Conservation (phyloP, 2,329 filamentous ascomycete genomes). For the Dactylonectria macrodidyma region DNA sequence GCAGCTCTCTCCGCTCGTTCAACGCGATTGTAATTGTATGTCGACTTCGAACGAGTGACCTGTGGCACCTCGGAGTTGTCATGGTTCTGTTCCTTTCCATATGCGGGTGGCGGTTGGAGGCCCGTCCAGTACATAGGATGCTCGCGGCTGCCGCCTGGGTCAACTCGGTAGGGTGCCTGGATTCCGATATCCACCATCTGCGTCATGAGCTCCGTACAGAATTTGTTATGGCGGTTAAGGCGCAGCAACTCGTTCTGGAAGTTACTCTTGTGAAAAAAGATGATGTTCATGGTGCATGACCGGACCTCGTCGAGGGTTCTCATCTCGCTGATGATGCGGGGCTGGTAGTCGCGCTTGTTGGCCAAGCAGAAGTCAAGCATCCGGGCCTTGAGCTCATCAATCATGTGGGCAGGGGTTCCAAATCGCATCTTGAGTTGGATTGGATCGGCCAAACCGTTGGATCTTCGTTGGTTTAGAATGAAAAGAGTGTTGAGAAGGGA, state of each 20-base stretch:
- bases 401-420: conserved; percentile 86
- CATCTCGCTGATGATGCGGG: conserved; percentile 89
- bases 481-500: conserved; percentile 93
- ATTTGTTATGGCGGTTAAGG: conserved; percentile 92
- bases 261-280: conserved; percentile 98
- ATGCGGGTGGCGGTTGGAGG: conserved; percentile 53
- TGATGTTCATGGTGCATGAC: conserved; percentile 88
- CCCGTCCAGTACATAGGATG: conserved; percentile 73
- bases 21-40: background rate
- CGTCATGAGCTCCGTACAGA: conserved; percentile 91
- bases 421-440: conserved; percentile 89
- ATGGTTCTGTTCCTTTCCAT: conserved; percentile 48
- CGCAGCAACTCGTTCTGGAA: conserved; percentile 96
- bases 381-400: conserved; percentile 84
- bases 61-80: conserved; percentile 27
- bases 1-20: conserved; percentile 28
- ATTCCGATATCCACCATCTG: conserved; percentile 88
- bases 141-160: conserved; percentile 79
- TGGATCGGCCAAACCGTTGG: conserved; percentile 88
- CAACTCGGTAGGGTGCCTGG: conserved; percentile 76
- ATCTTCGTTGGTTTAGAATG: conserved; percentile 94
- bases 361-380: conserved; percentile 86
- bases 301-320: conserved; percentile 85
- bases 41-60: conserved; percentile 20
- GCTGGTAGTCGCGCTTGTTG: conserved; percentile 92